Evolutionary conservation across 306 rosid species (phyloP).

Genomic region (Quercus glauca): DNA sequence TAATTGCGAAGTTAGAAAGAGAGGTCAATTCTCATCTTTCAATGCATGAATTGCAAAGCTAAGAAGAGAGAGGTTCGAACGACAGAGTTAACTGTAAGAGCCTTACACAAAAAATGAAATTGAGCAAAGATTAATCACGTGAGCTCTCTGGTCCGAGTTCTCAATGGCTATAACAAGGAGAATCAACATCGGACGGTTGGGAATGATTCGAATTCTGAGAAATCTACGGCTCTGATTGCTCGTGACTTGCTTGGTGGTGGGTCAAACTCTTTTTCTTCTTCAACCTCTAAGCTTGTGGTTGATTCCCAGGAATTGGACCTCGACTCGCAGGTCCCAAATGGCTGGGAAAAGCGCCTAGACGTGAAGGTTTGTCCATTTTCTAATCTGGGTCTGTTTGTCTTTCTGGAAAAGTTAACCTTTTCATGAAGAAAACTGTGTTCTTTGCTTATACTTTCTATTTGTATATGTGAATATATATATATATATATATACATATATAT

Average conservation of each 20-base stretch:
- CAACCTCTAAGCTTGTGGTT: slow-evolving; percentile 14
- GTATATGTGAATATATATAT: background rate
- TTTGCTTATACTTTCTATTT: background rate
- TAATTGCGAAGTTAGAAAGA: too few relatives aligned
- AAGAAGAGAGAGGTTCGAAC: too few relatives aligned
- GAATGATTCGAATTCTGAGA: slow-evolving; percentile 53
- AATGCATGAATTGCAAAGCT: too few relatives aligned
- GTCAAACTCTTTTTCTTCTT: slow-evolving; percentile 9
- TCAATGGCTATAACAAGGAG: slow-evolving; percentile 55
- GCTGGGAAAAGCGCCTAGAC: slow-evolving; percentile 94
- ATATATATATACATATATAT: too few relatives aligned
- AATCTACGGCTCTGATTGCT: slow-evolving; percentile 77
- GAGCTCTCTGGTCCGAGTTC: slow-evolving; percentile 51
- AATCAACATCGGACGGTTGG: slow-evolving; percentile 67
- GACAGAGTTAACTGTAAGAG: too few relatives aligned
- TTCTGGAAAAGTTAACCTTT: slow-evolving; percentile 13
- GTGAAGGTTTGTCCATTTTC: slow-evolving; percentile 58
- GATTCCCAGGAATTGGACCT: slow-evolving; percentile 95
- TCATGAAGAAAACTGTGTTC: background rate
- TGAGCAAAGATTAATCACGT: too few relatives aligned
- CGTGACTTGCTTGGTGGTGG: slow-evolving; percentile 82
- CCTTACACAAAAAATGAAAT: too few relatives aligned
- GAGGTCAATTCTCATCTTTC: too few relatives aligned
- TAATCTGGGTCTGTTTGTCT: slow-evolving; percentile 18
- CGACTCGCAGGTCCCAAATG: slow-evolving; percentile 82